Evolutionary conservation across 139 green algal species (phyloP).

Genomic region (Coelastrella sp.): DNA sequence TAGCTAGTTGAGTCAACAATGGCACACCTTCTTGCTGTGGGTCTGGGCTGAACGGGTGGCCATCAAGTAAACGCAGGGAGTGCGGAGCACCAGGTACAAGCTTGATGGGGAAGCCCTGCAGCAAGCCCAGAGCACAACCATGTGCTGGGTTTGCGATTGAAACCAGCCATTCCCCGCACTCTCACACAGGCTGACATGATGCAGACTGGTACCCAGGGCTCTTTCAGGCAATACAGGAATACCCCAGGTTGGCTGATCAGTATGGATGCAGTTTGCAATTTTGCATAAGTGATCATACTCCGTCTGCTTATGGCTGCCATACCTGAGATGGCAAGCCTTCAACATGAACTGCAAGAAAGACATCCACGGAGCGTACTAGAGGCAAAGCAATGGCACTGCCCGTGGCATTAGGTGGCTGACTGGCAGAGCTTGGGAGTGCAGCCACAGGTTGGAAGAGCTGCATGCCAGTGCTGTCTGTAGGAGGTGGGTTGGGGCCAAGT

Average conservation of each 20-base stretch:
- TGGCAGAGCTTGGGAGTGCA: background rate
- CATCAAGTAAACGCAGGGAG: constrained; percentile 58
- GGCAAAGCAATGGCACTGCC: background rate
- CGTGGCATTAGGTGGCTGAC: background rate
- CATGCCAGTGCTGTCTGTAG: constrained; percentile 31
- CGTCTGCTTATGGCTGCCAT: background rate
- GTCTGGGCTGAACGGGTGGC: constrained; percentile 49
- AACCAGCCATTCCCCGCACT: too few relatives aligned
- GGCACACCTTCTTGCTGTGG: background rate
- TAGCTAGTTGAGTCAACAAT: constrained; percentile 9
- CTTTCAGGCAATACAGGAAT: too few relatives aligned
- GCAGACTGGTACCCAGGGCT: background rate
- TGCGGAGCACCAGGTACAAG: constrained; percentile 67
- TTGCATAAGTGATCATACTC: too few relatives aligned
- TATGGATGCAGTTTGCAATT: too few relatives aligned
- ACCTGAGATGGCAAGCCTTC: constrained; percentile 49
- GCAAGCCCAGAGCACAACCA: too few relatives aligned
- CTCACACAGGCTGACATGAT: background rate
- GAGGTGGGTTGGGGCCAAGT: background rate
- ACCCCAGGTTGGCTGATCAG: too few relatives aligned
- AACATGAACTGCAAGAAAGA: constrained; percentile 50
- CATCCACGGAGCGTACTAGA: constrained; percentile 15
- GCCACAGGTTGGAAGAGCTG: constrained; percentile 37
- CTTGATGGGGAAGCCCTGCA: constrained; percentile 54
- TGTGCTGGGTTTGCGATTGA: too few relatives aligned